Percentiles rank a stretch among this genome's conserved stretches.
These are phyloP conservation scores for Pulicaria dysenterica DNA, from an alignment of 129 eudicot species.

Conservation along the genomic window DNA sequence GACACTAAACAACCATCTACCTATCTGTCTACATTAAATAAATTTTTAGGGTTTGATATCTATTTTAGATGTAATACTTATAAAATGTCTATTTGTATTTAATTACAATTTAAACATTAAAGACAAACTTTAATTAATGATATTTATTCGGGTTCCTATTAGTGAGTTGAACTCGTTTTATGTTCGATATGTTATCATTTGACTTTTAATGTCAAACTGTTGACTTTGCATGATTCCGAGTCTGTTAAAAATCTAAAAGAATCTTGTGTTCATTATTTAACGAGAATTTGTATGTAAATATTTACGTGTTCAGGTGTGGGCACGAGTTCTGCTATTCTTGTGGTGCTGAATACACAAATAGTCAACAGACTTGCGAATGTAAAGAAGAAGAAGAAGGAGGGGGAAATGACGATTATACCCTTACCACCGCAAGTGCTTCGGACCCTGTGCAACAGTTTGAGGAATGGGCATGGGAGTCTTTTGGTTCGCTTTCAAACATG, in stretches of 20 bases:
- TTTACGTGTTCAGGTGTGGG: constrained; percentile 57
- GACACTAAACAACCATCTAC: too few species aligned
- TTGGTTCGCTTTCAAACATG: constrained; percentile 62
- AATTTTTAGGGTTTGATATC: too few species aligned
- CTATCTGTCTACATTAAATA: too few species aligned
- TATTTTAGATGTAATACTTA: too few species aligned
- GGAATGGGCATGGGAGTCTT: constrained; percentile 89
- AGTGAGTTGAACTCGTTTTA: too few species aligned
- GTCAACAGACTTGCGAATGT: constrained; percentile 69
- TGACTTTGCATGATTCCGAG: too few species aligned
- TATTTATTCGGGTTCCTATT: too few species aligned
- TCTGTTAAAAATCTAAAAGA: not conserved
- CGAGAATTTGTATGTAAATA: constrained; percentile 3
- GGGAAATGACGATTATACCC: constrained; percentile 39
- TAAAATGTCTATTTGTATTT: too few species aligned
- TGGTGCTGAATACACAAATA: constrained; percentile 60
- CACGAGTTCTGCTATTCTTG: constrained; percentile 86
- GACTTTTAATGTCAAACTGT: too few species aligned
- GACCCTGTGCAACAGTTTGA: constrained; percentile 58
- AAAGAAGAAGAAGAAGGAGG: constrained; percentile 13
- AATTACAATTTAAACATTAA: too few species aligned
- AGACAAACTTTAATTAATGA: too few species aligned
- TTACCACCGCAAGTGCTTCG: not conserved
- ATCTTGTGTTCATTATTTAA: not conserved
- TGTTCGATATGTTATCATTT: too few species aligned